Conservation (phyloP, 805 yeast species). For the Candida ortonii region DNA sequence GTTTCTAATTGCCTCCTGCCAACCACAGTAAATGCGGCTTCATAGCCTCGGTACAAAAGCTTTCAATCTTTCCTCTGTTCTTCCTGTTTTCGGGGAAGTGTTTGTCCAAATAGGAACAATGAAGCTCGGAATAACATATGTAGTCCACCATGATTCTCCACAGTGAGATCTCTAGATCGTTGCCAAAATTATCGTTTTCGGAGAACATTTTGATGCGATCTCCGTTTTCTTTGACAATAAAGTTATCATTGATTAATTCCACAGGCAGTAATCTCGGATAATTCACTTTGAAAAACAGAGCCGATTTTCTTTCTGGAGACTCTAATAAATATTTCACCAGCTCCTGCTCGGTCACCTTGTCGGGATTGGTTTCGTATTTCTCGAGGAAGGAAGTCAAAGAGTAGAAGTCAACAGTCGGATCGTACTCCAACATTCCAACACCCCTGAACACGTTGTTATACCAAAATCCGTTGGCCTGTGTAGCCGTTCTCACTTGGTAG, state of each 20-base stretch:
- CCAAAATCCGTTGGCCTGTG: conserved; percentile 49
- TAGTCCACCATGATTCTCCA: conserved; percentile 35
- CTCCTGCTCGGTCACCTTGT: conserved; percentile 16
- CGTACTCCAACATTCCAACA: conserved; percentile 53
- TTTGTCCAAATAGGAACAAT: conserved; percentile 26
- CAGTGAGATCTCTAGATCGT: conserved; percentile 24
- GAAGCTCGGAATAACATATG: conserved; percentile 27
- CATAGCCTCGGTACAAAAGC: conserved; percentile 27
- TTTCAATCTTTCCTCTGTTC: conserved; percentile 10
- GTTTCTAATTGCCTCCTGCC: conserved; percentile 15
- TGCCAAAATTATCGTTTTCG: conserved; percentile 20
- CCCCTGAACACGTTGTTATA: conserved; percentile 37
- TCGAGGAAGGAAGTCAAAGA: conserved; percentile 23
- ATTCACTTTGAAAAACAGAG: conserved; percentile 34
- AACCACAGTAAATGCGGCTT: conserved; percentile 32
- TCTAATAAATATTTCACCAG: conserved; percentile 20
- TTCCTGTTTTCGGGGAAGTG: conserved; percentile 24
- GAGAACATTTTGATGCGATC: conserved; percentile 31
- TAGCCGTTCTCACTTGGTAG: conserved; percentile 46
- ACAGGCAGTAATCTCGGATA: conserved; percentile 30
- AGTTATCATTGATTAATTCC: conserved; percentile 28
- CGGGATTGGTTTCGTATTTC: conserved; percentile 22
- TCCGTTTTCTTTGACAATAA: conserved; percentile 32
- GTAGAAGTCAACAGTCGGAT: conserved; percentile 43
- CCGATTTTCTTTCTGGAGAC: conserved; percentile 27